Conservation (phyloP, 768 basidiomycete genomes). For the Lactarius indigo region DNA sequence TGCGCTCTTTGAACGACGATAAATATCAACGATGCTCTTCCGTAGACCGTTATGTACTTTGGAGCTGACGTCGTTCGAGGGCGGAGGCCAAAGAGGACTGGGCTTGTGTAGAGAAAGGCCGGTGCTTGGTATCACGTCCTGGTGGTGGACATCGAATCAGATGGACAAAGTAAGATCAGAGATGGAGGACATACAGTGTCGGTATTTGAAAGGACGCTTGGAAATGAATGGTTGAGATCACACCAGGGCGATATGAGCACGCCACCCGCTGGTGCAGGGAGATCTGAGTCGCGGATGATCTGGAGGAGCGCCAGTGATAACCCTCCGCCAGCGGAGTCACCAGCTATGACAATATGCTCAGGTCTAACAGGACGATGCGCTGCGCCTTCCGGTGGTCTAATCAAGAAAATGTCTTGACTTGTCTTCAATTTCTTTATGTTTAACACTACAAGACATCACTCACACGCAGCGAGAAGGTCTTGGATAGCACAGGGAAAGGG, state of each 20-base stretch:
- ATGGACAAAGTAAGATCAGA: background rate
- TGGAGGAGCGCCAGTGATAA: constrained; percentile 80
- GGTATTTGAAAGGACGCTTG: constrained; percentile 81
- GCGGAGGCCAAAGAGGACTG: constrained; percentile 76
- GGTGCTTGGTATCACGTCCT: constrained; percentile 80
- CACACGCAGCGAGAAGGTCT: constrained; percentile 85
- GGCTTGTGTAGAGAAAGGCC: constrained; percentile 79
- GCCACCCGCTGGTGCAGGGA: constrained; percentile 84
- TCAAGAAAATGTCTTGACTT: constrained; percentile 76
- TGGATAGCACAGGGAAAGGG: constrained; percentile 94
- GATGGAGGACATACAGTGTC: constrained; percentile 54
- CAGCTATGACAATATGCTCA: constrained; percentile 76
- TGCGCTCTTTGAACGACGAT: constrained; percentile 27
- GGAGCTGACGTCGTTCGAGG: constrained; percentile 55
- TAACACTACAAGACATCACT: constrained; percentile 27
- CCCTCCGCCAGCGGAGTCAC: constrained; percentile 93
- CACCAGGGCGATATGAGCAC: constrained; percentile 92
- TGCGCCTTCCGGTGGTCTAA: constrained; percentile 77
- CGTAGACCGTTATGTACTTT: constrained; percentile 58
- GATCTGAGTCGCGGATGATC: constrained; percentile 76
- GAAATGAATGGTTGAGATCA: constrained; percentile 93
- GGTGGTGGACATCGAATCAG: background rate
- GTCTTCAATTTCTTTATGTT: background rate
- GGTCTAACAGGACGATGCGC: constrained; percentile 79
- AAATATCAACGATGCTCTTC: constrained; percentile 54